Evolutionary conservation across 1,139 yeast species (phyloP), one percentile per base, ranked within the genome.

Genomic region (Candida smagusa): DNA sequence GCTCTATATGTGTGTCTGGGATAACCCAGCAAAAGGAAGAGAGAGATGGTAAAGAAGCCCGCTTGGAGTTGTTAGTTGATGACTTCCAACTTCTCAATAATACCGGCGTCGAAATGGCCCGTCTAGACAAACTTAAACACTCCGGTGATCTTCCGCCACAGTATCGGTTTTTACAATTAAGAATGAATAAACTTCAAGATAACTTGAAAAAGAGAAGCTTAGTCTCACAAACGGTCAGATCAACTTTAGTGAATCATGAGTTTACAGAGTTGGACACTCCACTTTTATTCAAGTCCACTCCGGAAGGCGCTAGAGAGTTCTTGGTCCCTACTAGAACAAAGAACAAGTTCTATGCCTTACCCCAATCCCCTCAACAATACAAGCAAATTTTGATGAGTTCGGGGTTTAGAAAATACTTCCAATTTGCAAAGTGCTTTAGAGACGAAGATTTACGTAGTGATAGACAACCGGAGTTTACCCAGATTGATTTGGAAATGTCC

Each of bases 311-410:
- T 2, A 71, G 95, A 30, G 99, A 92, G 60, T 92, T 92, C 54
- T 62, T 94, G 38, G 97, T 92, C 0, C 98, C 98, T 0, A 88
- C 97, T 0, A 72, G 97, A 45, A 62, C 72, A 12, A 59, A 65
- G 4, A 68, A 74, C 9, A 64, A 72, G 3, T 86, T 87, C 58
- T 92, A 90, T 57, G 97, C 98, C 0, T 68, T 92, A 30, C 97
- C 97, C 0, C 99, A 92, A 59, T 86, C 96, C 19, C 99, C 99
- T 0, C 99, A 92, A 55, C 98, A 92, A 56, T 92, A 90, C 54
- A 92, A 94, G 56, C 98, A 92, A 61, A 69, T 92, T 28, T 65
- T 92, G 30, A 92, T 92, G 92, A 95, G 97, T 4, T 83, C 96
- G 29, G 99, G 98, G 0, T 79, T 94, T 33, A 74, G 84, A 37